phyloP scores from a whole-genome alignment of 352 stramenopile genomes.

The Thraustochytrium sp. region DNA sequence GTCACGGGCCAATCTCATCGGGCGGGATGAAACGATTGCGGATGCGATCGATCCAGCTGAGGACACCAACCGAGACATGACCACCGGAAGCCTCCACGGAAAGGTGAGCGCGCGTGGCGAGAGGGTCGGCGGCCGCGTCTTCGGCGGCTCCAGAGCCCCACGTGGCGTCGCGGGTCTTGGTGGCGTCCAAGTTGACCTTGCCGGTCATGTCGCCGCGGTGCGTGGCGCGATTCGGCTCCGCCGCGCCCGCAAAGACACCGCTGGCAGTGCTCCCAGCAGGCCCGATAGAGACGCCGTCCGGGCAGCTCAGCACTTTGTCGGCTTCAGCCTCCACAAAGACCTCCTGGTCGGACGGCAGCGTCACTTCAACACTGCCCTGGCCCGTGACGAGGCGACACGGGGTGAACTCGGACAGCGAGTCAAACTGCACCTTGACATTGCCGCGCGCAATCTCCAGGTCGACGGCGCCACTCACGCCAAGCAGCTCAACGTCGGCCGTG shows the following conservation, averaged over 20 bases:
- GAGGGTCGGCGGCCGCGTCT: neutral
- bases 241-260: neutral
- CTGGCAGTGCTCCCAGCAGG: neutral
- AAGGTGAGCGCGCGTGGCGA: neutral
- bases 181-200: neutral
- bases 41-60: slow-evolving; percentile 15
- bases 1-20: too few relatives aligned
- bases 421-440: neutral
- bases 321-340: neutral
- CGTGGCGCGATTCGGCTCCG: neutral
- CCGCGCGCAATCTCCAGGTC: neutral
- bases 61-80: neutral
- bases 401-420: neutral
- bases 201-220: neutral
- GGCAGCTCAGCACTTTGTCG: neutral
- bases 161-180: neutral
- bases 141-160: neutral
- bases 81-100: neutral
- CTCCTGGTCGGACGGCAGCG: neutral
- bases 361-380: neutral
- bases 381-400: neutral
- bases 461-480: neutral
- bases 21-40: neutral
- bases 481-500: neutral
- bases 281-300: neutral